A percentile compares a stretch with the other conserved stretches of the same genome.
phyloP scores from a whole-genome alignment of 2,329 filamentous ascomycete species.

The Periconia sp. region DNA sequence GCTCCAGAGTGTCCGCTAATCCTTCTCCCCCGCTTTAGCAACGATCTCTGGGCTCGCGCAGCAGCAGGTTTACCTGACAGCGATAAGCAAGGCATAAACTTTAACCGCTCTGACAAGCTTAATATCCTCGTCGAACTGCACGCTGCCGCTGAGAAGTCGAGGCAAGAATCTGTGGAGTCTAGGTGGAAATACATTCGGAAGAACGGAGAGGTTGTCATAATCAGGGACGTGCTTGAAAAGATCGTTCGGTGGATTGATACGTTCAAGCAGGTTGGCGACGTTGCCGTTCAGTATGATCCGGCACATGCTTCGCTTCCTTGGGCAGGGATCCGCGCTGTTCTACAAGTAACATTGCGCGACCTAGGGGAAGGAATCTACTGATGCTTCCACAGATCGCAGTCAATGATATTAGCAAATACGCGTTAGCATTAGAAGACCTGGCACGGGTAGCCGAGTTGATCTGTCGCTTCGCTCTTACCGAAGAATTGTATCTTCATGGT shows the following conservation, averaged over 20 bases:
- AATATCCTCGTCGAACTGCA: slow-evolving; percentile 17
- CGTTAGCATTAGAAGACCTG: slow-evolving; percentile 9
- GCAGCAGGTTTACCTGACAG: slow-evolving; percentile 11
- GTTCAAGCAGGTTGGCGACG: slow-evolving; percentile 35
- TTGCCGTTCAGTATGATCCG: slow-evolving; percentile 34
- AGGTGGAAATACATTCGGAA: slow-evolving; percentile 18
- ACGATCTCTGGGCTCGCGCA: slow-evolving; percentile 16
- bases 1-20: slow-evolving; percentile 9
- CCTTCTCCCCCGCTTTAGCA: slow-evolving; percentile 9
- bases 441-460: slow-evolving; percentile 12
- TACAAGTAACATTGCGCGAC: slow-evolving; percentile 21
- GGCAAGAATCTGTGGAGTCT: slow-evolving; percentile 9
- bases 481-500: slow-evolving; percentile 9
- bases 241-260: slow-evolving; percentile 25
- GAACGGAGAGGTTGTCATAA: slow-evolving; percentile 18
- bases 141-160: slow-evolving; percentile 9
- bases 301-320: slow-evolving; percentile 36
- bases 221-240: slow-evolving; percentile 33
- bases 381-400: slow-evolving; percentile 11
- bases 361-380: slow-evolving; percentile 4
- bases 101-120: slow-evolving; percentile 14
- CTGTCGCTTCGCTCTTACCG: slow-evolving; percentile 9
- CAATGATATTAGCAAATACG: slow-evolving; percentile 3
- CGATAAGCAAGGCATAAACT: slow-evolving; percentile 17
- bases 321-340: slow-evolving; percentile 35